Percentiles rank a stretch among this genome's conserved stretches.
These are phyloP conservation scores for Nadsonia fulvescens DNA, from an alignment of 805 yeast species.

Conservation along the genomic window DNA sequence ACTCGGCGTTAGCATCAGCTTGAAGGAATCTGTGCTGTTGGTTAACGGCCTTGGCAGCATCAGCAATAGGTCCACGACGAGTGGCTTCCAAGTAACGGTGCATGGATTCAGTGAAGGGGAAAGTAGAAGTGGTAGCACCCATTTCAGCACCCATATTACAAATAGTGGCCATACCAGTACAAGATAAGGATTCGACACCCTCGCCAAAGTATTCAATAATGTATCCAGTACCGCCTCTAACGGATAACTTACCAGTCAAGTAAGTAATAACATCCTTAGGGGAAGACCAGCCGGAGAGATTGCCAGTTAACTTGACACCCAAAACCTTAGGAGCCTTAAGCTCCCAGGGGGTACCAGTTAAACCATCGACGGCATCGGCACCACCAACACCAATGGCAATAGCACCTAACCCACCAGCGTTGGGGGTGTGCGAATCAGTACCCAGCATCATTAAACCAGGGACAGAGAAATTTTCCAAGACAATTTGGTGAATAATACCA, in stretches of 20 bases:
- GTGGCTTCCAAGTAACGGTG: conserved; percentile 69
- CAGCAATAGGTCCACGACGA: conserved; percentile 65
- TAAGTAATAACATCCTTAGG: conserved; percentile 93
- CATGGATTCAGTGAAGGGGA: conserved; percentile 83
- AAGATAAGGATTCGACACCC: conserved; percentile 73
- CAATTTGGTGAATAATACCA: conserved; percentile 96
- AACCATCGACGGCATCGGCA: conserved; percentile 97
- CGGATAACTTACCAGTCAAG: conserved; percentile 83
- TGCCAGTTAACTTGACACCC: conserved; percentile 87
- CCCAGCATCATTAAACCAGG: conserved; percentile 97
- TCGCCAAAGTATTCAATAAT: conserved; percentile 94
- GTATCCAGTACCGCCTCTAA: conserved; percentile 94
- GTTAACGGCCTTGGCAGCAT: conserved; percentile 50
- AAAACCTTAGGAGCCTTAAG: conserved; percentile 89
- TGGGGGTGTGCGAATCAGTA: conserved; percentile 97
- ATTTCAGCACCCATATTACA: conserved; percentile 99
- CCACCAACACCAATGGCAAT: conserved; percentile 99
- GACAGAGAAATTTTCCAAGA: conserved; percentile 86
- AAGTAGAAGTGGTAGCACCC: conserved; percentile 95
- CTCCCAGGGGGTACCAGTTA: conserved; percentile 97
- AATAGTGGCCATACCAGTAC: conserved; percentile 99
- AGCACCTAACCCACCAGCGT: conserved; percentile 98
- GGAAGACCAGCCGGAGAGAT: conserved; percentile 82
- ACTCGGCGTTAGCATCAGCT: conserved; percentile 79
- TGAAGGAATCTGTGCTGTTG: conserved; percentile 39